A percentile compares a stretch with the other conserved stretches of the same genome.
Evolutionary conservation across 2,329 filamentous ascomycete genomes (phyloP).

Genomic region (Ceratocystiopsis minuta): DNA sequence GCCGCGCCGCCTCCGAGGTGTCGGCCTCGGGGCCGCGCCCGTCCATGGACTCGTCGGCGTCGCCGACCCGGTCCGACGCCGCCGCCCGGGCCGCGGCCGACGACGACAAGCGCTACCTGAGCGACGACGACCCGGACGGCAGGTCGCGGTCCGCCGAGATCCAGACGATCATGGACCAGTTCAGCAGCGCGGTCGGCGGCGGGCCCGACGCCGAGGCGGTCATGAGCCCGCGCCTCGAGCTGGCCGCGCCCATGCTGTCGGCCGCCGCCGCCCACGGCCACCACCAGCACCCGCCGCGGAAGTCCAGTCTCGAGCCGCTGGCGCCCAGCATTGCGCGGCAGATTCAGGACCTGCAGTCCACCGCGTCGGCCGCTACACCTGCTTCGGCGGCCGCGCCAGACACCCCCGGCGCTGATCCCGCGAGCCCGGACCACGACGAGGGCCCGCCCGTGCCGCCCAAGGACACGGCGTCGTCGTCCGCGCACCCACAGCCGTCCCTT

Average conservation of each 20-base stretch:
- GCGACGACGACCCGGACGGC: constrained; percentile 43
- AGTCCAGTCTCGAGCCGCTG: constrained; percentile 68
- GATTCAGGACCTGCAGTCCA: constrained; percentile 14
- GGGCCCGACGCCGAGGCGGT: constrained; percentile 64
- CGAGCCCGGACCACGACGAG: constrained; percentile 23
- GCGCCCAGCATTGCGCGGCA: constrained; percentile 31
- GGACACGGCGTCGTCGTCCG: constrained; percentile 17
- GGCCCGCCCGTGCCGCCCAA: constrained; percentile 43
- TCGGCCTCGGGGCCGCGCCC: too few relatives aligned
- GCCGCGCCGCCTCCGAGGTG: too few relatives aligned
- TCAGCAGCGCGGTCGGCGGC: constrained; percentile 49
- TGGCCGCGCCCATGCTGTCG: constrained; percentile 59
- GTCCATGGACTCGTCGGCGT: constrained; percentile 11
- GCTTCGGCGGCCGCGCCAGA: background rate
- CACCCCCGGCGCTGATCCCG: too few relatives aligned
- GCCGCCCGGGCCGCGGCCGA: constrained; percentile 19
- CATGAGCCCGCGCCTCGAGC: constrained; percentile 76
- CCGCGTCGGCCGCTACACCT: too few relatives aligned
- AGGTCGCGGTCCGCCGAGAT: constrained; percentile 64
- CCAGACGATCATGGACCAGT: constrained; percentile 95
- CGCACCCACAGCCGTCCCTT: too few relatives aligned
- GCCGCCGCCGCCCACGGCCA: constrained; percentile 23
- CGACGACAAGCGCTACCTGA: constrained; percentile 38
- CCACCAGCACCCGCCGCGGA: constrained; percentile 55
- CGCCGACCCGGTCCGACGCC: constrained; percentile 35